A percentile compares a stretch with the other conserved stretches of the same genome.
Evolutionary conservation across 106 monocot species (phyloP).

Genomic region (Hemerocallis citrina): DNA sequence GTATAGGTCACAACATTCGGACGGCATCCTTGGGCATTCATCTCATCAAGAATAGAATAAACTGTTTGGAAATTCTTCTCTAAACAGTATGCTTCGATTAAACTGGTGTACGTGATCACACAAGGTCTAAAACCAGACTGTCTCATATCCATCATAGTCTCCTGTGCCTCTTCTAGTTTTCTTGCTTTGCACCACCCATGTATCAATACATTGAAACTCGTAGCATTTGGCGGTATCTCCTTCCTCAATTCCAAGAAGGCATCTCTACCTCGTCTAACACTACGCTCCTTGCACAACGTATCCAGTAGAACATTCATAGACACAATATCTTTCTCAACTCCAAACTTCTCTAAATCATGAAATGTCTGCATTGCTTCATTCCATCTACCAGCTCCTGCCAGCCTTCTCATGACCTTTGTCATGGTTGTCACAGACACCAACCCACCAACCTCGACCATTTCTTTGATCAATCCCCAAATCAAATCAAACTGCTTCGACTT

Average conservation of each 20-base stretch:
- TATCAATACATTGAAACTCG: conserved; percentile 59
- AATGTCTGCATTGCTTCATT: conserved; percentile 51
- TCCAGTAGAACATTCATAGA: conserved; percentile 76
- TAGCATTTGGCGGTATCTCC: conserved; percentile 51
- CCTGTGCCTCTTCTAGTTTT: conserved; percentile 51
- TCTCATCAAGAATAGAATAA: conserved; percentile 49
- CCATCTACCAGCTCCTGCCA: conserved; percentile 73
- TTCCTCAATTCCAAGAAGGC: conserved; percentile 45
- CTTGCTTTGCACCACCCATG: conserved; percentile 89
- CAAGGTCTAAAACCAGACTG: conserved; percentile 62
- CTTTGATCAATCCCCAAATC: conserved; percentile 69
- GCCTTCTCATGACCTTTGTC: conserved; percentile 76
- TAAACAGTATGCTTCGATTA: conserved; percentile 76
- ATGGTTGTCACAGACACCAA: conserved; percentile 61
- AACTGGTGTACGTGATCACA: conserved; percentile 69
- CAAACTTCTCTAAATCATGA: conserved; percentile 48
- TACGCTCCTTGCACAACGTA: conserved; percentile 84
- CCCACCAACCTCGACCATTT: conserved; percentile 45
- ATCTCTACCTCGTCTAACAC: conserved; percentile 55
- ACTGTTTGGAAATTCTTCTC: conserved; percentile 53
- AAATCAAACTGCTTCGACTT: conserved; percentile 68
- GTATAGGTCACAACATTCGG: conserved; percentile 89
- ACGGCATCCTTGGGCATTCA: conserved; percentile 40
- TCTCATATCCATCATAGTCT: conserved; percentile 63
- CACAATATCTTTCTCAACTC: conserved; percentile 48